These are phyloP conservation scores for Colletotrichum sp. DNA, from an alignment of 2,329 filamentous ascomycete genomes.

Conservation along the genomic window DNA sequence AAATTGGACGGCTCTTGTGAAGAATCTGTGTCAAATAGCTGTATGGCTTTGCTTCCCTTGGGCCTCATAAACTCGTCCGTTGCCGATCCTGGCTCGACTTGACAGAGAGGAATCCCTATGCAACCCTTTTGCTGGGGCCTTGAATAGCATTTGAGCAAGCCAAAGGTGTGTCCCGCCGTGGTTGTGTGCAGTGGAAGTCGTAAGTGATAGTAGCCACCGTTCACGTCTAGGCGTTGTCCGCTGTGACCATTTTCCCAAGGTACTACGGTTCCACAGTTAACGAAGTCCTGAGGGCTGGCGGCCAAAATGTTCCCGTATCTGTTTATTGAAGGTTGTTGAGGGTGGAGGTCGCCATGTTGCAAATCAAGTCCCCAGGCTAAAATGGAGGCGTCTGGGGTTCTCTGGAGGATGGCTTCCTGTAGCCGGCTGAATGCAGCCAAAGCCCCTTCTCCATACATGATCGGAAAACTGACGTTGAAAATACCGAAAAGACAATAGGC, in stretches of 20 bases:
- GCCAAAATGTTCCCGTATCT: not conserved
- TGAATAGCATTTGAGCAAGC: not conserved
- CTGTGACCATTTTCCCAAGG: not conserved
- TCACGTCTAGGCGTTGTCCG: not conserved
- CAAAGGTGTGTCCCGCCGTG: not conserved
- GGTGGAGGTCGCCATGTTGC: accelerated
- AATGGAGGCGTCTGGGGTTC: not conserved
- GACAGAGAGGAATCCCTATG: not conserved
- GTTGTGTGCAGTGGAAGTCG: not conserved
- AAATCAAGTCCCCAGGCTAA: not conserved
- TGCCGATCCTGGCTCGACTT: not conserved
- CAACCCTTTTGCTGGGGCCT: not conserved
- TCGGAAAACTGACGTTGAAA: not conserved
- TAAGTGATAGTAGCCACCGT: not conserved
- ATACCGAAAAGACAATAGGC: not conserved
- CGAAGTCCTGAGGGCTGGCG: not conserved
- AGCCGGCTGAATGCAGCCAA: not conserved
- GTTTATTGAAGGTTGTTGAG: accelerated
- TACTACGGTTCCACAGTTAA: not conserved
- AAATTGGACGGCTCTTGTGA: not conserved
- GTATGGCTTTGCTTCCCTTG: not conserved
- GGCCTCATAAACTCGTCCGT: not conserved
- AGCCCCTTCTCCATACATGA: not conserved
- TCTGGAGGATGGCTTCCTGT: not conserved
- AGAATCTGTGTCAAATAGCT: not conserved